Base-by-base conservation (phyloP, 176 grass and related monocot species). In the Bothriochloa decipiens region DNA sequence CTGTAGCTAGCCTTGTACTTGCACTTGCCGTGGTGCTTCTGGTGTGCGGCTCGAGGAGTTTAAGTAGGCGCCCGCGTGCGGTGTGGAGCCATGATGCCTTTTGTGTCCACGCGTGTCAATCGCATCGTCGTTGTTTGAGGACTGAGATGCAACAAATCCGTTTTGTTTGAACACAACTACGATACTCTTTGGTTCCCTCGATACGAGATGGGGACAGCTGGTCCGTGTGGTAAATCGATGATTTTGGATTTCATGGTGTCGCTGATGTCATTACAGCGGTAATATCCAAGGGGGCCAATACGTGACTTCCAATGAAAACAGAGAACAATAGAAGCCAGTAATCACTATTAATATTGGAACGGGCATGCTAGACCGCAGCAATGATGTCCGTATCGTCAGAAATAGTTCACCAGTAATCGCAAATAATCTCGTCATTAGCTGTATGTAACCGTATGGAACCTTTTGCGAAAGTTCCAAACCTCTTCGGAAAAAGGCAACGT, bases 221-320 rank as follows among this genome's bases (percentile, higher is more conserved):
- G 6, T 22, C 25, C 58, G 40, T 45, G n/a, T n/a, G n/a, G 55
- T 83, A 83, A 23, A 37, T 47, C 81, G 69, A 47, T 35, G 70
- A 12, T 73, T 73, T 73, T 73, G 70, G 70, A 73, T 28, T 73
- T 73, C 40, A 73, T 46, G 42, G 8, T 28, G 70, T 73, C 23
- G 41, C 70, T 27, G 2, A 14, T 45, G 39, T 72, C 45, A 45
- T 72, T 45, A 72, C 69, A 72, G 69, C 70, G 70, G 70, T 73
- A 73, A 16, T 28, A 73, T 28, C 70, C 12, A 7, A 73, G 41
- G 33, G 6, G 52, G 18, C 7, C n/a, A n/a, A 23, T 55, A 22
- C 22, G 52, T 55, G 17, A 16, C 7, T 22, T 55, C 52, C 52
- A 55, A 55, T 7, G 52, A 8, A 55, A 55, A 50, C 3, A 55